Evolutionary conservation across 2,329 filamentous ascomycete species (phyloP), one percentile per base, ranked within the genome.

Genomic region (Thyridium curvatum): DNA sequence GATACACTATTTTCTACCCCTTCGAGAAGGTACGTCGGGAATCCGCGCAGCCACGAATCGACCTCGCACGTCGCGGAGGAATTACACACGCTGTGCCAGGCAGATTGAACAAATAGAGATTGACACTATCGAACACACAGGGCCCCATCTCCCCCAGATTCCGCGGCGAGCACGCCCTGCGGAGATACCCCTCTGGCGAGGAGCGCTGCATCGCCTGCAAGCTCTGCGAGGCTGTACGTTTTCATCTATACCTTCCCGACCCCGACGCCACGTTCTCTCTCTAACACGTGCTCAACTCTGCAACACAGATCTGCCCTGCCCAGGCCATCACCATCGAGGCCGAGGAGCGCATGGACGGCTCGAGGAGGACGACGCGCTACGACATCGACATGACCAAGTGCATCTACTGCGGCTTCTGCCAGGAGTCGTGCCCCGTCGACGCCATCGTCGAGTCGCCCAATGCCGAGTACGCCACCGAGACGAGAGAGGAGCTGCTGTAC

Each of bases 351-450:
- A 87, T 86, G 58, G 93, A 98, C 57, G 93, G 93, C 47, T 94
- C 87, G 58, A 82, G 93, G 66, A 82, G 93, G 60, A 98, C 93
- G 37, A 96, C 91, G 43, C 82, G 91, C 61, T 98, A 98, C 70
- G 93, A 98, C 64, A 96, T 98, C 60, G 93, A 98, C 69, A 98
- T 98, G 93, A 97, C 93, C 58, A 98, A 98, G 77, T 98, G 93
- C 72, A 98, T 98, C 68, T 98, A 97, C 80, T 97, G 93, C 65
- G 93, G 93, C 37, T 94, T 94, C 72, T 97, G 93, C 79, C 91
- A 96, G 72, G 93, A 98, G 74, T 94, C 87, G 49, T 98, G 93
- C 71, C 93, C 93, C 33, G 93, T 98, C 40, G 93, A 98, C 68
- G 93, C 93, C 43, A 98, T 78, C 50, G 76, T 80, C 40, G 76